Evolutionary conservation across 2,329 filamentous ascomycete species (phyloP).

Genomic region (Apiospora marii): DNA sequence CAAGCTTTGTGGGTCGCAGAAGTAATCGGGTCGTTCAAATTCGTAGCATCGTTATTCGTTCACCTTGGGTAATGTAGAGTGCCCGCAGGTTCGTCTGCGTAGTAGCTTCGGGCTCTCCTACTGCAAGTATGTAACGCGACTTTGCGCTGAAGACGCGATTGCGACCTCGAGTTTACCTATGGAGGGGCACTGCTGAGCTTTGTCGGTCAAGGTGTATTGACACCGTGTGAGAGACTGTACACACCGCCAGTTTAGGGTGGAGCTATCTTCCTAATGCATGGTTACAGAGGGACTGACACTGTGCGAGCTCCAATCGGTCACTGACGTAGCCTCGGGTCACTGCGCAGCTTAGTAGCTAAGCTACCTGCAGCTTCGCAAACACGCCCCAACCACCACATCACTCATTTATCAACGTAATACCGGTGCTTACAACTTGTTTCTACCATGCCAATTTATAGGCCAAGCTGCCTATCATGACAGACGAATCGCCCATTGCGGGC

Average conservation of each 20-base stretch:
- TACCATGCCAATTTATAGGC: slow-evolving; percentile 34
- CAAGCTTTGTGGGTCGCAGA: background rate
- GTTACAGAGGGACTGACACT: background rate
- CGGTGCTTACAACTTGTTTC: background rate
- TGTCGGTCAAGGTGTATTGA: background rate
- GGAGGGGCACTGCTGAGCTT: slow-evolving; percentile 9
- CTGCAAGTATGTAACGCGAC: slow-evolving; percentile 5
- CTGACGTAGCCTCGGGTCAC: slow-evolving; percentile 19
- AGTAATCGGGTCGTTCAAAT: background rate
- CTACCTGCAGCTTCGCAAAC: slow-evolving; percentile 10
- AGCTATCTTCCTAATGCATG: background rate
- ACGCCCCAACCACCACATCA: slow-evolving; percentile 3
- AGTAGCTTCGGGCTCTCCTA: background rate
- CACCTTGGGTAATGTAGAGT: background rate
- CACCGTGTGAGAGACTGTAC: background rate
- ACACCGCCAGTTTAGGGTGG: background rate
- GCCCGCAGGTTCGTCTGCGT: background rate
- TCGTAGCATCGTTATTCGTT: slow-evolving; percentile 14
- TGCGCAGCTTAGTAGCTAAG: background rate
- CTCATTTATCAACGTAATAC: background rate
- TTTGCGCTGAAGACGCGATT: background rate
- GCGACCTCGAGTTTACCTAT: background rate
- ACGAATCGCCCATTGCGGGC: slow-evolving; percentile 43
- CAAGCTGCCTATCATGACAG: slow-evolving; percentile 50
- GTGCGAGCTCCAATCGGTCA: slow-evolving; percentile 10